phyloP scores from a whole-genome alignment of 1,139 yeast genomes.

The Kodamaea sp. region DNA sequence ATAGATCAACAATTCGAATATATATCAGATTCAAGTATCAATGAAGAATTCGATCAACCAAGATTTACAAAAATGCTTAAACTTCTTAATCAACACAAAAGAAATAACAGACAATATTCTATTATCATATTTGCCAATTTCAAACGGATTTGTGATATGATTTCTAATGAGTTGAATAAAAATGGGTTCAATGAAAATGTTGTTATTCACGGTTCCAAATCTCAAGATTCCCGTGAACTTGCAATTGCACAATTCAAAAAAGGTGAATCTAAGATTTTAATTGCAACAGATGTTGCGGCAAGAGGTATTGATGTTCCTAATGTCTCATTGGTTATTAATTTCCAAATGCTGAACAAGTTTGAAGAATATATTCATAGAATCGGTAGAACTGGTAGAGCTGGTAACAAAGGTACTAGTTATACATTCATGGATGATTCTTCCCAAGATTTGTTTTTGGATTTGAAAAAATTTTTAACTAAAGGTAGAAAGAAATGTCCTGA shows the following conservation, averaged over 20 bases:
- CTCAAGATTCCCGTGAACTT: constrained; percentile 83
- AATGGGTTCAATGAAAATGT: constrained; percentile 48
- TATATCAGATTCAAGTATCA: constrained; percentile 5
- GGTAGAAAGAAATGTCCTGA: constrained; percentile 50
- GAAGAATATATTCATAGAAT: constrained; percentile 87
- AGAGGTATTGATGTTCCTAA: constrained; percentile 87
- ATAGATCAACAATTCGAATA: constrained; percentile 69
- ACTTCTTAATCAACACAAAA: constrained; percentile 20
- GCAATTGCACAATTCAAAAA: constrained; percentile 62
- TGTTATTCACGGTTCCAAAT: constrained; percentile 80
- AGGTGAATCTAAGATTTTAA: constrained; percentile 60
- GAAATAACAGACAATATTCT: constrained; percentile 30
- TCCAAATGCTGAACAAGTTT: constrained; percentile 70
- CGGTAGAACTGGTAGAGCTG: constrained; percentile 97
- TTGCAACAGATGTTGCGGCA: constrained; percentile 93
- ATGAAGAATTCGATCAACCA: constrained; percentile 21
- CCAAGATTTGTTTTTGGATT: constrained; percentile 46
- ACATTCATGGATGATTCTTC: constrained; percentile 68
- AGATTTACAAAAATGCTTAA: constrained; percentile 25
- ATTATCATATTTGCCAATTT: constrained; percentile 80
- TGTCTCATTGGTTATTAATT: constrained; percentile 81
- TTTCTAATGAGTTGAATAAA: constrained; percentile 48
- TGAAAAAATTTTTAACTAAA: constrained; percentile 48
- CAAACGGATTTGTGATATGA: constrained; percentile 65
- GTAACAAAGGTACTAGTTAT: constrained; percentile 68